These are phyloP conservation scores for Hygrophoropsis aurantiaca DNA, from an alignment of 768 basidiomycete species.

Conservation along the genomic window DNA sequence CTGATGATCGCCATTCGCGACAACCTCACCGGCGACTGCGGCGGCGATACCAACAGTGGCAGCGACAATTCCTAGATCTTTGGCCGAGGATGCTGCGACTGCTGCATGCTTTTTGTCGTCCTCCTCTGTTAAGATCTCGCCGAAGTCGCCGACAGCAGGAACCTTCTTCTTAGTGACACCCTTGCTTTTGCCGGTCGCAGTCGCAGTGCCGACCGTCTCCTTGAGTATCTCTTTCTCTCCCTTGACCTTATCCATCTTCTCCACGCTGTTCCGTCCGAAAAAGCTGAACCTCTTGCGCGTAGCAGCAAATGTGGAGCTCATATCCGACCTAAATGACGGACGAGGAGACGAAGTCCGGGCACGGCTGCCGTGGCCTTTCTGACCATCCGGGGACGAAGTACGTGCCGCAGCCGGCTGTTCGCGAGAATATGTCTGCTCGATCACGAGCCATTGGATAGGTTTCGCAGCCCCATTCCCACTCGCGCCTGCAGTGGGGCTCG, in stretches of 20 bases:
- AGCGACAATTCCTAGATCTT: slow-evolving; percentile 26
- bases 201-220: slow-evolving; percentile 34
- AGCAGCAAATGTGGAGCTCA: slow-evolving; percentile 43
- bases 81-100: slow-evolving; percentile 18
- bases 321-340: slow-evolving; percentile 45
- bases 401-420: slow-evolving; percentile 33
- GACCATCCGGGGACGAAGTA: slow-evolving; percentile 23
- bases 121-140: slow-evolving; percentile 63
- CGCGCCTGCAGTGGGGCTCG: neutral
- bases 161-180: too few species aligned
- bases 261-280: slow-evolving; percentile 37
- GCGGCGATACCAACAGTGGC: slow-evolving; percentile 21
- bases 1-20: too few species aligned
- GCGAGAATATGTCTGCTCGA: slow-evolving; percentile 59
- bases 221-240: too few species aligned
- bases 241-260: too few species aligned
- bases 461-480: slow-evolving; percentile 17
- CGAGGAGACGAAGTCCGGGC: slow-evolving; percentile 43
- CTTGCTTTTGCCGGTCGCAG: slow-evolving; percentile 17
- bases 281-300: slow-evolving; percentile 67
- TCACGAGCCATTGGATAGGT: slow-evolving; percentile 60
- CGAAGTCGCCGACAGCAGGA: slow-evolving; percentile 63
- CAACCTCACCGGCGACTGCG: slow-evolving; percentile 12
- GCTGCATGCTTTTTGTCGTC: slow-evolving; percentile 29
- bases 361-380: too few species aligned